Conservation (phyloP, 2,329 filamentous ascomycete species). For the Gaeumannomyces sp. region DNA sequence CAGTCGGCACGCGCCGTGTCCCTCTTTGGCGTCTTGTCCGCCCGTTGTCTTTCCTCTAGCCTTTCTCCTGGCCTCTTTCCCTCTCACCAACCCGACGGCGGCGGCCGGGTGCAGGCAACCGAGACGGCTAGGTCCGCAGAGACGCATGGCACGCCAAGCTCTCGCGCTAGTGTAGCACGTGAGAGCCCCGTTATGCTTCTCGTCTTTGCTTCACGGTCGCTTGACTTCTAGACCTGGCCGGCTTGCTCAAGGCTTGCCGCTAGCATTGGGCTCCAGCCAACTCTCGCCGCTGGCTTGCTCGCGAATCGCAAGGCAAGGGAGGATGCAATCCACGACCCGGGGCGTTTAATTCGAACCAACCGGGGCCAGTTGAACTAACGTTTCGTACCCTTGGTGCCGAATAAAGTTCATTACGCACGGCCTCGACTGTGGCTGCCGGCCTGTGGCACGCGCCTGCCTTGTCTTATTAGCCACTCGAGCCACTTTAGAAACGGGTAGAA, state of each 20-base stretch:
- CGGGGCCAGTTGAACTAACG: not conserved
- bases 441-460: not conserved
- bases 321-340: not conserved
- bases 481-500: not conserved
- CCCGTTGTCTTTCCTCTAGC: too few species aligned
- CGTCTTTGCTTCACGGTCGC: not conserved
- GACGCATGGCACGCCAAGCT: not conserved
- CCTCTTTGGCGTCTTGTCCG: too few species aligned
- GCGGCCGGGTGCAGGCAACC: too few species aligned
- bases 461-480: not conserved
- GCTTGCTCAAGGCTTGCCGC: not conserved
- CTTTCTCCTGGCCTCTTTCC: too few species aligned
- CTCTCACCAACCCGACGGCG: too few species aligned
- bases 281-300: not conserved
- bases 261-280: not conserved
- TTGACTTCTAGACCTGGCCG: not conserved
- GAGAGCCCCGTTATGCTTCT: not conserved
- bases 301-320: not conserved
- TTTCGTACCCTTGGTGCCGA: not conserved
- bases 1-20: too few species aligned
- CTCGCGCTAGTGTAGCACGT: not conserved
- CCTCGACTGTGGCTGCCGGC: not conserved
- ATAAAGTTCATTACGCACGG: not conserved
- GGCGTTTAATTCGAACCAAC: not conserved
- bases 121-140: too few species aligned